phyloP scores from a whole-genome alignment of 2,329 filamentous ascomycete species.

The Keithomyces neogunnii region DNA sequence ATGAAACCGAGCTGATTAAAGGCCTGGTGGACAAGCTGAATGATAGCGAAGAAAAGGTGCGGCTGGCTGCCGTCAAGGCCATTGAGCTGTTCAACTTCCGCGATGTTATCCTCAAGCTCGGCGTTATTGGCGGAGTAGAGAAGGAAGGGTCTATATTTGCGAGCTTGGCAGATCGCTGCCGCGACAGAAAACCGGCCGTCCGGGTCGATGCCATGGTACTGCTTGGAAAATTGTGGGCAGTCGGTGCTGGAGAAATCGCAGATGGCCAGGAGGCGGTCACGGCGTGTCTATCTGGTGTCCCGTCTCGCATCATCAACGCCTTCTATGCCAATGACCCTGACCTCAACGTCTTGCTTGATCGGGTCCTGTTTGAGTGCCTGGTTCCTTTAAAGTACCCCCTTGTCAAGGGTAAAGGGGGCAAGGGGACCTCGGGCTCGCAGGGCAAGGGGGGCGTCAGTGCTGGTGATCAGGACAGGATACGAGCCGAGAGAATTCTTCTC shows the following conservation, averaged over 20 bases:
- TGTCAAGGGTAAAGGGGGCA: slow-evolving; percentile 49
- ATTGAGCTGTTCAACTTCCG: slow-evolving; percentile 74
- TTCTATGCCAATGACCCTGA: slow-evolving; percentile 87
- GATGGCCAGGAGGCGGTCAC: slow-evolving; percentile 70
- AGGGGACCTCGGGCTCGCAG: slow-evolving; percentile 51
- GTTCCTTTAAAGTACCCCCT: slow-evolving; percentile 84
- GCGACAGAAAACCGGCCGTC: slow-evolving; percentile 74
- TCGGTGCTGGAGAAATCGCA: slow-evolving; percentile 78
- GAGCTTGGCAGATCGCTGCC: slow-evolving; percentile 77
- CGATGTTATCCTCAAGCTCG: slow-evolving; percentile 75
- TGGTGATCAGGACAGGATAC: slow-evolving; percentile 63
- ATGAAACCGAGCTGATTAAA: slow-evolving; percentile 67
- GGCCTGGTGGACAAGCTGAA: slow-evolving; percentile 72
- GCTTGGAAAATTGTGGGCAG: slow-evolving; percentile 85
- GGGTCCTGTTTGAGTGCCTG: slow-evolving; percentile 77
- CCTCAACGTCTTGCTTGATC: slow-evolving; percentile 75
- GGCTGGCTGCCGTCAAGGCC: slow-evolving; percentile 78
- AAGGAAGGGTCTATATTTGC: slow-evolving; percentile 71
- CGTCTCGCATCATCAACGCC: slow-evolving; percentile 75
- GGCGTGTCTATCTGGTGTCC: slow-evolving; percentile 70
- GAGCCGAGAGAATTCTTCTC: slow-evolving; percentile 76
- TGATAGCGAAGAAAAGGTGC: slow-evolving; percentile 85
- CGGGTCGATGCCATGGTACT: slow-evolving; percentile 81
- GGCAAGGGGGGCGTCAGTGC: slow-evolving; percentile 33
- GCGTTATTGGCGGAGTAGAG: slow-evolving; percentile 63